A percentile compares a stretch with the other conserved stretches of the same genome.
Conservation (phyloP, 2,329 filamentous ascomycete species). For the Sporothrix schenckii region DNA sequence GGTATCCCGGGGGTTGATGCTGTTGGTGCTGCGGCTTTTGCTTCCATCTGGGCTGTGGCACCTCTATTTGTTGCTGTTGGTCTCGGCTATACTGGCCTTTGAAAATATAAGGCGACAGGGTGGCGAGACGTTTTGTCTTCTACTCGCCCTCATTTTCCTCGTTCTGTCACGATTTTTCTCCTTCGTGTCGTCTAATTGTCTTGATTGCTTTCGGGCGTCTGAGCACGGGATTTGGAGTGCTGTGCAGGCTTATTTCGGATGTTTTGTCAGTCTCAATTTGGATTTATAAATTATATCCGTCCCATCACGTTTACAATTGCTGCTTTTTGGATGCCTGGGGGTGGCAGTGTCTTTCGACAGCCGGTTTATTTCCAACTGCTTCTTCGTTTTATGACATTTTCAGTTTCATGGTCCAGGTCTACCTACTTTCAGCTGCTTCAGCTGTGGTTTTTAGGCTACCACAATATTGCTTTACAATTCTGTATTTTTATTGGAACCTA, state of each 20-base stretch:
- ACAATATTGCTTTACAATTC: not conserved
- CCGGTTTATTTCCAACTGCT: not conserved
- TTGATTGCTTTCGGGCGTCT: not conserved
- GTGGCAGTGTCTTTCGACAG: not conserved
- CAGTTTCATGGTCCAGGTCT: not conserved
- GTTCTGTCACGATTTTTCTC: not conserved
- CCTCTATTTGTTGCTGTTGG: conserved; percentile 61
- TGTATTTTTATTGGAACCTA: not conserved
- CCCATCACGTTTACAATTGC: not conserved
- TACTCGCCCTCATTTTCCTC: no score
- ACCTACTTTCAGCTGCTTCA: not conserved
- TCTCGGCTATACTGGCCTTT: conserved; percentile 53
- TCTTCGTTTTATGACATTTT: no score
- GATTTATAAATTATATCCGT: not conserved
- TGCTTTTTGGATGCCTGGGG: not conserved
- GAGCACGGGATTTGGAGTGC: not conserved
- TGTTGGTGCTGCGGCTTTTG: conserved; percentile 71
- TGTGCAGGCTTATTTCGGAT: not conserved
- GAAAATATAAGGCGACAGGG: not conserved
- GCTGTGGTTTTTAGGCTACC: not conserved
- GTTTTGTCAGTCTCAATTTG: not conserved
- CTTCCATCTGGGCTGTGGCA: conserved; percentile 72
- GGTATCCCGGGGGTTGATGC: conserved; percentile 71
- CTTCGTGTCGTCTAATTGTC: not conserved
- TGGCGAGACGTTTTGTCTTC: not conserved